Evolutionary conservation across 2,329 filamentous ascomycete genomes (phyloP).

Genomic region (Colletotrichum tanaceti): DNA sequence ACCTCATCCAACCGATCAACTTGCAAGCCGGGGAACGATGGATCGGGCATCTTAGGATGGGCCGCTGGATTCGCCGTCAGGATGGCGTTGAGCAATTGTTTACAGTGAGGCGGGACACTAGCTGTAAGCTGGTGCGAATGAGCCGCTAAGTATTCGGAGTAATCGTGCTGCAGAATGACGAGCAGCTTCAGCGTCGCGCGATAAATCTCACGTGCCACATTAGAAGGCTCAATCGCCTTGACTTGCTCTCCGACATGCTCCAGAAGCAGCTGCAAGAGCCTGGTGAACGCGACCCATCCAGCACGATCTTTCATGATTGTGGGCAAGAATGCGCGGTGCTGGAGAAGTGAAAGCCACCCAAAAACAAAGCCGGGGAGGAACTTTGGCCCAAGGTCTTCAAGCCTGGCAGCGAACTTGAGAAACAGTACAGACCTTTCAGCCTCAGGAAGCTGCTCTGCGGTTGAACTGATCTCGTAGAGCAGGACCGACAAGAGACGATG

Average conservation of each 20-base stretch:
- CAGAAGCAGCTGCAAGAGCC: slow-evolving; percentile 78
- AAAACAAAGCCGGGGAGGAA: slow-evolving; percentile 87
- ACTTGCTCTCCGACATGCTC: slow-evolving; percentile 82
- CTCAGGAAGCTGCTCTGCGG: slow-evolving; percentile 68
- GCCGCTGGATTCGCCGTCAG: slow-evolving; percentile 79
- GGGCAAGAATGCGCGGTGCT: slow-evolving; percentile 87
- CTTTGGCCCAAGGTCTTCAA: slow-evolving; percentile 79
- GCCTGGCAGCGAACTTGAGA: slow-evolving; percentile 75
- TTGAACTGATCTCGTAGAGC: slow-evolving; percentile 76
- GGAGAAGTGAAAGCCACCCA: slow-evolving; percentile 83
- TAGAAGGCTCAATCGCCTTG: slow-evolving; percentile 76
- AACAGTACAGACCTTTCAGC: slow-evolving; percentile 76
- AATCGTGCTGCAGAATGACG: slow-evolving; percentile 90
- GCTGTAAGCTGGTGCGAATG: slow-evolving; percentile 87
- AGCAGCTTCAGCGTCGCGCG: slow-evolving; percentile 85
- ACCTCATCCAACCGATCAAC: slow-evolving; percentile 82
- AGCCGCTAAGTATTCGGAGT: slow-evolving; percentile 89
- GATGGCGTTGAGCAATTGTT: slow-evolving; percentile 89
- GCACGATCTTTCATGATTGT: slow-evolving; percentile 73
- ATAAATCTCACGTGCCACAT: slow-evolving; percentile 84
- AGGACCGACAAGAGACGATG: slow-evolving; percentile 88
- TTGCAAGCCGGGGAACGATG: slow-evolving; percentile 78
- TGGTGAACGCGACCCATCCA: slow-evolving; percentile 82
- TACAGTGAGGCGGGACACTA: slow-evolving; percentile 83
- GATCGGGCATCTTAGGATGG: slow-evolving; percentile 78